Percentiles rank a stretch among this genome's conserved stretches.
Evolutionary conservation across 805 yeast genomes (phyloP).

Genomic region (Candida sphagnicola): DNA sequence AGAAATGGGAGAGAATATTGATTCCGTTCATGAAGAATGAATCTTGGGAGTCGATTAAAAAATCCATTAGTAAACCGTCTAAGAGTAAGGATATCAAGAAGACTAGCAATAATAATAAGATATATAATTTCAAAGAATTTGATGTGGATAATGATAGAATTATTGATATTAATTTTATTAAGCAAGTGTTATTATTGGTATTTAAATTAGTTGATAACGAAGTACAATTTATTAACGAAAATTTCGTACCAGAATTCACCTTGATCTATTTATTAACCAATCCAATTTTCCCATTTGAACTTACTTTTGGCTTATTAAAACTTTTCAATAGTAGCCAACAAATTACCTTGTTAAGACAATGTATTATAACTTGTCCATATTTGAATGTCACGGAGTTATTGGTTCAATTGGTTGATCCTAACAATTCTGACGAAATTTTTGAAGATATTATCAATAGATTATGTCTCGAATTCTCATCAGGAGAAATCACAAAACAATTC

Average conservation of each 20-base stretch:
- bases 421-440: constrained; percentile 60
- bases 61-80: constrained; percentile 10
- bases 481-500: constrained; percentile 51
- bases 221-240: constrained; percentile 20
- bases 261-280: constrained; percentile 78
- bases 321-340: constrained; percentile 39
- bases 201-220: constrained; percentile 20
- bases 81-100: constrained; percentile 1
- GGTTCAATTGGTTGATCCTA: constrained; percentile 47
- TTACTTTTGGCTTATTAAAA: constrained; percentile 51
- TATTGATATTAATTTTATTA: constrained; percentile 56
- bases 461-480: constrained; percentile 58
- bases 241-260: constrained; percentile 51
- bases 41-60: constrained; percentile 20
- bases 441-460: constrained; percentile 65
- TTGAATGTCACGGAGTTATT: constrained; percentile 62
- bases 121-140: constrained; percentile 39
- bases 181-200: constrained; percentile 39
- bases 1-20: constrained; percentile 24
- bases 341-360: constrained; percentile 73
- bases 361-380: constrained; percentile 73
- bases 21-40: constrained; percentile 27
- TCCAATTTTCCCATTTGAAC: constrained; percentile 72
- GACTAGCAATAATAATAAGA: constrained; percentile 5
- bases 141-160: constrained; percentile 65